Conservation (phyloP, 2,329 filamentous ascomycete genomes). For the Epichloe coenophiala region DNA sequence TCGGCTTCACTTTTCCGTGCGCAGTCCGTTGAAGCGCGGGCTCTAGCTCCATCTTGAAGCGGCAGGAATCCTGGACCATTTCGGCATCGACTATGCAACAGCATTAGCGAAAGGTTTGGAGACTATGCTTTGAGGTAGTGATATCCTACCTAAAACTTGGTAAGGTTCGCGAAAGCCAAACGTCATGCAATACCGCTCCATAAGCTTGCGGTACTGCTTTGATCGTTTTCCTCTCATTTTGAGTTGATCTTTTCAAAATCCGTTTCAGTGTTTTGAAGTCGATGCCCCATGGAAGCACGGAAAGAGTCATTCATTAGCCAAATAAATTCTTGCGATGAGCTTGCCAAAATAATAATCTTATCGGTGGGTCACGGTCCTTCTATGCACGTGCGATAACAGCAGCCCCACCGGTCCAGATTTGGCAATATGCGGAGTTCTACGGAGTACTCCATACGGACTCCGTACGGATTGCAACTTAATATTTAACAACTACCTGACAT, state of each 20-base stretch:
- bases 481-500: too few relatives aligned
- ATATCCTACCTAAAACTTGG: conserved; percentile 58
- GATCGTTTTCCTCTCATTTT: conserved; percentile 38
- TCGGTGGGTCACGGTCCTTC: conserved; percentile 9
- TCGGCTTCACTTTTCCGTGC: conserved; percentile 73
- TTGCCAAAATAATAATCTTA: conserved; percentile 24
- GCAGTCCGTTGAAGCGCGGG: conserved; percentile 67
- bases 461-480: too few relatives aligned
- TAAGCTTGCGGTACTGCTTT: conserved; percentile 61
- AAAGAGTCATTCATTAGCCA: not conserved
- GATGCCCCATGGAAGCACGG: not conserved
- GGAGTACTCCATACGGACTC: too few relatives aligned
- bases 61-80: conserved; percentile 67
- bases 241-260: conserved; percentile 1
- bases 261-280: not conserved
- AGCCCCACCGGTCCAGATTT: not conserved
- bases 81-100: conserved; percentile 57
- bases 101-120: conserved; percentile 1
- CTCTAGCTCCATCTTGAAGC: conserved; percentile 82
- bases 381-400: conserved; percentile 23
- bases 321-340: not conserved
- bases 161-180: conserved; percentile 92
- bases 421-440: not conserved
- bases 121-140: not conserved
- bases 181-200: conserved; percentile 77